Evolutionary conservation across 768 basidiomycete species (phyloP).

Genomic region (Coprinellus aureogranulatus): DNA sequence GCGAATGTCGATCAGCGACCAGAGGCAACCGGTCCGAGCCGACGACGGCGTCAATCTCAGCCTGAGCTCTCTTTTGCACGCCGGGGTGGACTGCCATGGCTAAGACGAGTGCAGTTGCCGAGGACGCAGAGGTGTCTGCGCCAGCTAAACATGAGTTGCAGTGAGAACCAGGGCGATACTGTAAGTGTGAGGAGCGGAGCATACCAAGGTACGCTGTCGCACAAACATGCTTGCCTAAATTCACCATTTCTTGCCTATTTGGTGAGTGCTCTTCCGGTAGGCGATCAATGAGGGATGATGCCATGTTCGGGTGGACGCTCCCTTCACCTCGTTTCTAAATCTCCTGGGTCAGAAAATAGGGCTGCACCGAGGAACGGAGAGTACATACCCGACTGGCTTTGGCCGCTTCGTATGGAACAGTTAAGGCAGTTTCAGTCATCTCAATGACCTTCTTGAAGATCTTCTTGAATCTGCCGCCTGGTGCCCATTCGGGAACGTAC

Average conservation of each 20-base stretch:
- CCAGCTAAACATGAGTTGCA: not conserved
- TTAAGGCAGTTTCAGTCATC: not conserved
- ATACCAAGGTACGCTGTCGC: slow-evolving; percentile 23
- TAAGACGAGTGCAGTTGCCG: not conserved
- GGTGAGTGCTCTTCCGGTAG: not conserved
- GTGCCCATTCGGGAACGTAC: slow-evolving; percentile 5
- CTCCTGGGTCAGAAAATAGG: not conserved
- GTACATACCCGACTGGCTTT: slow-evolving; percentile 3
- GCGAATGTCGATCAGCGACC: not conserved
- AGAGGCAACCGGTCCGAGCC: slow-evolving; percentile 6
- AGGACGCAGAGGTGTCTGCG: not conserved
- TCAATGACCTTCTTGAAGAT: not conserved
- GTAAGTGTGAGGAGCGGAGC: too few relatives aligned
- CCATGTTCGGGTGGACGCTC: slow-evolving; percentile 1
- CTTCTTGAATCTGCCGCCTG: slow-evolving; percentile 4
- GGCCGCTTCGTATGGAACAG: not conserved
- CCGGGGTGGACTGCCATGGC: not conserved
- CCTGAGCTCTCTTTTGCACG: slow-evolving; percentile 2
- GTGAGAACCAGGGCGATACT: not conserved
- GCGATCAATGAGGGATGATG: not conserved
- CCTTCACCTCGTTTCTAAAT: not conserved
- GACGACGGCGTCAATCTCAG: slow-evolving; percentile 6
- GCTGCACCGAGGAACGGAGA: not conserved
- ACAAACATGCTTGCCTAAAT: slow-evolving; percentile 24
- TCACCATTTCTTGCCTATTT: not conserved